Conservation (phyloP, 257 asterid species). For the Penstemon davidsonii region DNA sequence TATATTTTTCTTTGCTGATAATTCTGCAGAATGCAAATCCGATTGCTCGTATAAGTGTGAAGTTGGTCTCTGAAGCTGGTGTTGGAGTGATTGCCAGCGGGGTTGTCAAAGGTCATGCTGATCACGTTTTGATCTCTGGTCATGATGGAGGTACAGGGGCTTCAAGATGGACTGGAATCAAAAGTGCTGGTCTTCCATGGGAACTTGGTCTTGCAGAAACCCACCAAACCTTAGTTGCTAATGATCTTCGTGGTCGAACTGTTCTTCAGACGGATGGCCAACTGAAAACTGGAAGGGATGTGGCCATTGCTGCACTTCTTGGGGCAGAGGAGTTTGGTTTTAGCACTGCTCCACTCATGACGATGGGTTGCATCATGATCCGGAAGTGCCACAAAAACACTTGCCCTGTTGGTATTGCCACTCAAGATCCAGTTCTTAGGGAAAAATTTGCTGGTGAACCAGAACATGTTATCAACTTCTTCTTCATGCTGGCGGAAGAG, state of each 20-base stretch:
- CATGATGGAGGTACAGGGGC: slow-evolving; percentile 99
- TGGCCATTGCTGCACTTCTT: slow-evolving; percentile 94
- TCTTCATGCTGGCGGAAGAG: slow-evolving; percentile 99
- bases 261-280: slow-evolving; percentile 96
- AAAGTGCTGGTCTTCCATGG: slow-evolving; percentile 99
- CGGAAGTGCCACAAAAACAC: slow-evolving; percentile 98
- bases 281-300: slow-evolving; percentile 96
- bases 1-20: not conserved
- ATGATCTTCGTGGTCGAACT: slow-evolving; percentile 97
- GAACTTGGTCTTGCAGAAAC: slow-evolving; percentile 99
- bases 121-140: slow-evolving; percentile 94
- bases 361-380: slow-evolving; percentile 99
- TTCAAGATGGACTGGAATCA: slow-evolving; percentile 98
- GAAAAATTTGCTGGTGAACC: slow-evolving; percentile 98
- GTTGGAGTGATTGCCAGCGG: slow-evolving; percentile 99
- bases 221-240: slow-evolving; percentile 97
- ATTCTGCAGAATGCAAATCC: slow-evolving; percentile 85
- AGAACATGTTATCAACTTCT: slow-evolving; percentile 93
- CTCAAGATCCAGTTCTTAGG: slow-evolving; percentile 96
- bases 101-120: slow-evolving; percentile 98
- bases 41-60: slow-evolving; percentile 93
- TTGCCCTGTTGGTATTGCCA: slow-evolving; percentile 98
- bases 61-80: slow-evolving; percentile 99
- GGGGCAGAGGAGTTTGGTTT: slow-evolving; percentile 99
- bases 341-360: slow-evolving; percentile 98